Evolutionary conservation across 1,284 basidiomycete species (phyloP).

Genomic region (Naganishia albida): DNA sequence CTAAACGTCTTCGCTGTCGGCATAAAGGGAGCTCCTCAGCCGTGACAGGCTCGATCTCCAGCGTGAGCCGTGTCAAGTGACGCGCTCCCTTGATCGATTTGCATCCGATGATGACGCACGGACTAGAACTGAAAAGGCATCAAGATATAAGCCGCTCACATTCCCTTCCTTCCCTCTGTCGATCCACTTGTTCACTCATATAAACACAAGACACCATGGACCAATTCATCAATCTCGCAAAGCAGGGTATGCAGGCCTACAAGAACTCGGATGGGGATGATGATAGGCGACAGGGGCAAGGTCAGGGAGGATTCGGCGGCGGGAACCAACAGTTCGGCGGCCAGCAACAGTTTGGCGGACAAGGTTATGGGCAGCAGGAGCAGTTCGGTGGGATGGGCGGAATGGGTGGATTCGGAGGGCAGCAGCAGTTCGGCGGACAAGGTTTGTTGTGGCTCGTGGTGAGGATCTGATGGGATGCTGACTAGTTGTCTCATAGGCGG

Average conservation of each 20-base stretch:
- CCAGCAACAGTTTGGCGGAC: neutral
- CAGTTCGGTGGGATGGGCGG: constrained; percentile 4
- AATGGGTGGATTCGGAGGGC: constrained; percentile 23
- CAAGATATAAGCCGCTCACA: neutral
- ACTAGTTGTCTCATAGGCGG: constrained; percentile 36
- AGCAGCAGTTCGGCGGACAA: constrained; percentile 6
- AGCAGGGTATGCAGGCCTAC: constrained; percentile 64
- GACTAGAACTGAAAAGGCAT: neutral
- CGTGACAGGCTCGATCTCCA: no score
- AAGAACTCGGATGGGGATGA: constrained; percentile 46
- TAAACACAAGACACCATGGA: constrained; percentile 54
- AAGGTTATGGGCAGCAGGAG: constrained; percentile 17
- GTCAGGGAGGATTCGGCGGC: constrained; percentile 12
- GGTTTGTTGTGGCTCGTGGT: neutral
- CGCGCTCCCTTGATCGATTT: neutral
- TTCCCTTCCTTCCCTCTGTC: neutral
- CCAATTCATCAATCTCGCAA: constrained; percentile 65
- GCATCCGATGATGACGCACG: neutral
- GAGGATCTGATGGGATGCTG: neutral
- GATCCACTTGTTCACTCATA: neutral
- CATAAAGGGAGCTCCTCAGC: no score
- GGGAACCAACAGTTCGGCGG: neutral
- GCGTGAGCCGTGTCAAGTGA: no score
- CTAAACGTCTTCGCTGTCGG: no score
- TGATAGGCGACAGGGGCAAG: constrained; percentile 38